phyloP scores from a whole-genome alignment of 2,329 filamentous ascomycete species.

The Cercospora sesami region DNA sequence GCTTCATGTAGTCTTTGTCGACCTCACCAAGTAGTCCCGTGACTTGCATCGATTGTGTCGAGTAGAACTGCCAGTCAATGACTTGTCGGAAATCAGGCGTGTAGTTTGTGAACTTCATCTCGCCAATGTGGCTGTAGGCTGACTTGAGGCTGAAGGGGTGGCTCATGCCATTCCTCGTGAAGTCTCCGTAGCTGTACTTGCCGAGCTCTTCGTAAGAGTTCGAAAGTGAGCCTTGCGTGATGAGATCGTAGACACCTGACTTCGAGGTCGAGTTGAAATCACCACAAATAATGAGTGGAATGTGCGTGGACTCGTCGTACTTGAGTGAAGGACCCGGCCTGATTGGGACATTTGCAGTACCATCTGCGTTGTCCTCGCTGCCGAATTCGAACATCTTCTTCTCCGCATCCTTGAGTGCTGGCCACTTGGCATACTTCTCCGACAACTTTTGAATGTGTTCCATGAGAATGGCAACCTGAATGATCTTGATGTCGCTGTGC shows the following conservation, averaged over 20 bases:
- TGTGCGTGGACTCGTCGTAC: conserved; percentile 81
- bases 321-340: conserved; percentile 76
- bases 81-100: conserved; percentile 89
- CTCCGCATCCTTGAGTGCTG: conserved; percentile 67
- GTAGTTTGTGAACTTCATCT: conserved; percentile 94
- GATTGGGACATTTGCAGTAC: conserved; percentile 46
- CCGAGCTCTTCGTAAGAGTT: conserved; percentile 78
- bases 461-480: conserved; percentile 94
- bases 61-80: conserved; percentile 98
- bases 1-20: conserved; percentile 78
- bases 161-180: conserved; percentile 86
- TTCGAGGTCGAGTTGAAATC: conserved; percentile 91
- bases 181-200: conserved; percentile 84
- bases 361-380: conserved; percentile 52
- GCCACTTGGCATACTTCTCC: conserved; percentile 78
- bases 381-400: conserved; percentile 59
- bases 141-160: conserved; percentile 94
- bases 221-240: conserved; percentile 75
- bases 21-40: conserved; percentile 82
- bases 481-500: conserved; percentile 89
- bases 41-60: conserved; percentile 82
- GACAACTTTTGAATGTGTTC: conserved; percentile 84
- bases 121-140: conserved; percentile 79
- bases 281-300: conserved; percentile 87
- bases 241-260: conserved; percentile 87